A percentile compares a stretch with the other conserved stretches of the same genome.
phyloP scores from a whole-genome alignment of 2,329 filamentous ascomycete species.

The Elsinoe arachidis region DNA sequence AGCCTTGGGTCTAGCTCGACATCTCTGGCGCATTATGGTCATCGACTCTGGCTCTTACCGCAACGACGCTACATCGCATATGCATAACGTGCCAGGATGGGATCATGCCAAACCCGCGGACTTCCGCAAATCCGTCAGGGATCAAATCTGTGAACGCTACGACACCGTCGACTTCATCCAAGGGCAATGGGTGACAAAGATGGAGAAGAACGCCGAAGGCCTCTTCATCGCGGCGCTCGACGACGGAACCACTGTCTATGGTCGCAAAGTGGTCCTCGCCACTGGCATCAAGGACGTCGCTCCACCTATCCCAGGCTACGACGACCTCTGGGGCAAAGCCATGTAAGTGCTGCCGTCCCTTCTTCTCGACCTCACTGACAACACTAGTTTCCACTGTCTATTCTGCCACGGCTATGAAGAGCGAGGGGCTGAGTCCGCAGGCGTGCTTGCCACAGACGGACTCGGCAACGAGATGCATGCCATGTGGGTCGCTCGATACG shows the following conservation, averaged over 20 bases:
- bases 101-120: slow-evolving; percentile 29
- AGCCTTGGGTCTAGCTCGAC: slow-evolving; percentile 3
- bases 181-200: background rate
- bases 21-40: slow-evolving; percentile 22
- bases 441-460: slow-evolving; percentile 39
- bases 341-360: background rate
- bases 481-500: slow-evolving; percentile 5
- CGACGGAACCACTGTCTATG: background rate
- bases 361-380: background rate
- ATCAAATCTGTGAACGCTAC: background rate
- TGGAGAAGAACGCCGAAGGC: background rate
- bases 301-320: background rate
- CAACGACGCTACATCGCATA: slow-evolving; percentile 34
- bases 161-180: background rate
- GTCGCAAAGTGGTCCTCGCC: background rate
- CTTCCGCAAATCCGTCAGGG: slow-evolving; percentile 27
- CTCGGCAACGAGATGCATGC: slow-evolving; percentile 18
- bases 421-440: slow-evolving; percentile 37
- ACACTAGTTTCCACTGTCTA: slow-evolving; percentile 45
- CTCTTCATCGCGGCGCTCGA: background rate
- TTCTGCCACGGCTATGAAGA: slow-evolving; percentile 55
- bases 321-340: background rate
- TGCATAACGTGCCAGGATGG: slow-evolving; percentile 37
- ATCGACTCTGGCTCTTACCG: slow-evolving; percentile 38
- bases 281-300: background rate